Base-by-base conservation (phyloP, 2,329 filamentous ascomycete species). In the Penicillium sp. region DNA sequence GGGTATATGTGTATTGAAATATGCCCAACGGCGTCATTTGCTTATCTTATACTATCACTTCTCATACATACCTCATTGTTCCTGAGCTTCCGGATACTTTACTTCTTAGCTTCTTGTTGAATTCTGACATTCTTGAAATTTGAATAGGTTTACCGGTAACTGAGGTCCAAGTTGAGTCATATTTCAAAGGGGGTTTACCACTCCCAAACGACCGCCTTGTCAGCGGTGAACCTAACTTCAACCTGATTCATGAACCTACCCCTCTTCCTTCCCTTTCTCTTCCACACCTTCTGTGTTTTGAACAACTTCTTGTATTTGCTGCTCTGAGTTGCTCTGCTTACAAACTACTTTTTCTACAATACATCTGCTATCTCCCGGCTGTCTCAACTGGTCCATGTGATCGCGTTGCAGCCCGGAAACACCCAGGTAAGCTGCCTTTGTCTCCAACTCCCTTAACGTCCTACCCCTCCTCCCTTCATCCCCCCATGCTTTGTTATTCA, bases 211-310 rank as follows among this genome's bases (percentile, higher is more conserved):
- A 27, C 29, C 21, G 40, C 36, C 36, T 43, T 44, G 53, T 41
- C 53, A 55, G 53, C 46, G 53, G 53, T 55, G 53, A 55, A 55
- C 61, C 60, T 60, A 59, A 64, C 58, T 57, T 54, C 48, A 48
- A 52, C 54, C 62, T 60, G 60, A 66, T 63, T 65, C 60, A 65
- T 64, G 60, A 63, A 63, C 52, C 62, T 65, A 67, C 65, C 65
- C 65, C 65, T 67, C 65, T 60, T 57, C 64, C 61, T 60, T 58
- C 55, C 49, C 21, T 53, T 55, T 53, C 47, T 21, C 53, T 50
- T 53, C 50, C 36, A 57, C 50, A 38, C 27, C 50, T 19, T 50
- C 11, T 48, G 19, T 46, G 29, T 11, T 11, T 41, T 41, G 27
- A 53, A 53, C 41, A 13, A 38, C 25, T 29, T 13, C 10, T 44